A percentile compares a stretch with the other conserved stretches of the same genome.
These are phyloP conservation scores for Fallopia convolvulus DNA, from an alignment of 148 eudicot species.

Conservation along the genomic window DNA sequence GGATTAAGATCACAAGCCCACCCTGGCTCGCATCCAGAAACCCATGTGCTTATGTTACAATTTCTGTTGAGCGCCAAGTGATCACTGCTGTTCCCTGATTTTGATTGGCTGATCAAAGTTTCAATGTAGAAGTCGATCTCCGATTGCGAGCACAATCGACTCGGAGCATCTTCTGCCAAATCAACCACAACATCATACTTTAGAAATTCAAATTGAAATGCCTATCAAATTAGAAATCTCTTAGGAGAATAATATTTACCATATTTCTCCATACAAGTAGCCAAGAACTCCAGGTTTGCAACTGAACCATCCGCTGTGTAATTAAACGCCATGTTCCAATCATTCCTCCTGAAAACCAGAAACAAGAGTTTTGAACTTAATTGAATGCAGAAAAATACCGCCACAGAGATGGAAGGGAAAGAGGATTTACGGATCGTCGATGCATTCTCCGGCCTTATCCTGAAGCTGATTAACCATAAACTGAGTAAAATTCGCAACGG, in stretches of 20 bases:
- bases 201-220: background rate
- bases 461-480: background rate
- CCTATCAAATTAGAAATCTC: background rate
- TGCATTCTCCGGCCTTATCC: constrained; percentile 3
- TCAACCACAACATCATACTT: background rate
- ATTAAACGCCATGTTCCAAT: constrained; percentile 31
- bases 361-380: background rate
- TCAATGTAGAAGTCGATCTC: constrained; percentile 29
- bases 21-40: constrained; percentile 44
- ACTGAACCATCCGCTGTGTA: constrained; percentile 13
- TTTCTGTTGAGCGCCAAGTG: constrained; percentile 21
- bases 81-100: background rate
- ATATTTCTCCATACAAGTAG: constrained; percentile 16
- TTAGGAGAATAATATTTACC: background rate
- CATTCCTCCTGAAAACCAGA: constrained; percentile 16
- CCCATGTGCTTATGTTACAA: constrained; percentile 33
- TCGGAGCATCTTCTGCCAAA: constrained; percentile 25
- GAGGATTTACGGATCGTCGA: constrained; percentile 7
- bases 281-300: constrained; percentile 21
- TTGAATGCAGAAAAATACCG: background rate
- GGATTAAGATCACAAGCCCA: constrained; percentile 32
- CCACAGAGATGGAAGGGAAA: background rate
- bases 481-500: background rate
- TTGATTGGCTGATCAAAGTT: constrained; percentile 7
- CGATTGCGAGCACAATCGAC: constrained; percentile 28